phyloP scores from a whole-genome alignment of 2,329 filamentous ascomycete species.

The Ophiobolus disseminans region DNA sequence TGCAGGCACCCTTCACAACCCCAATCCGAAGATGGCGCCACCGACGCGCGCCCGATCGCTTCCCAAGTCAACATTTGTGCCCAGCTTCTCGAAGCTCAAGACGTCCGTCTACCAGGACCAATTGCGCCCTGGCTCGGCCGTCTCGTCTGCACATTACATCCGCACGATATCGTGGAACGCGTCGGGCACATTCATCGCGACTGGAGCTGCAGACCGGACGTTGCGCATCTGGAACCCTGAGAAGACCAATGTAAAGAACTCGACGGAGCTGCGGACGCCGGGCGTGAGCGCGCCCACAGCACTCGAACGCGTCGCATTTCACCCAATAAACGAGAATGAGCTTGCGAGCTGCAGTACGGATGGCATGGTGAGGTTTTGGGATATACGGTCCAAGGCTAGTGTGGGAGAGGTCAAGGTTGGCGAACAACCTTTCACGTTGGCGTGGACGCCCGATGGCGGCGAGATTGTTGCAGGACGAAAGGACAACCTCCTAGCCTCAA shows the following conservation, averaged over 20 bases:
- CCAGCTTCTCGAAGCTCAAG: slow-evolving; percentile 71
- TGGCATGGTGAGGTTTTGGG: slow-evolving; percentile 80
- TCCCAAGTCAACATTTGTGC: slow-evolving; percentile 73
- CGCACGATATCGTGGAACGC: slow-evolving; percentile 90
- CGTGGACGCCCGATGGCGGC: slow-evolving; percentile 75
- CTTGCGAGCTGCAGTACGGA: slow-evolving; percentile 77
- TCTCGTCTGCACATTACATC: slow-evolving; percentile 53
- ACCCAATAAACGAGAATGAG: slow-evolving; percentile 77
- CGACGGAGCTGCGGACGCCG: slow-evolving; percentile 75
- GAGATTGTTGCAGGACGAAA: slow-evolving; percentile 76
- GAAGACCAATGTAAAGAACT: slow-evolving; percentile 73
- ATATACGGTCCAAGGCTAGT: slow-evolving; percentile 74
- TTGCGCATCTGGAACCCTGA: slow-evolving; percentile 85
- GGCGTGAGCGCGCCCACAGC: slow-evolving; percentile 45
- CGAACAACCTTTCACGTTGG: slow-evolving; percentile 73
- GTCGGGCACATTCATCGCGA: slow-evolving; percentile 81
- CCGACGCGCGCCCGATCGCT: slow-evolving; percentile 62
- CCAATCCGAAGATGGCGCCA: slow-evolving; percentile 35
- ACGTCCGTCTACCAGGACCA: slow-evolving; percentile 69
- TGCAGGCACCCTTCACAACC: background rate
- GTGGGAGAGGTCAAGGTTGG: slow-evolving; percentile 69
- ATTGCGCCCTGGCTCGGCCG: slow-evolving; percentile 39
- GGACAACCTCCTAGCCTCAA: slow-evolving; percentile 68
- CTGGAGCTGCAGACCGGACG: slow-evolving; percentile 73
- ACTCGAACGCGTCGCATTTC: slow-evolving; percentile 80